Percentiles rank a stretch among this genome's conserved stretches.
Evolutionary conservation across 148 eudicot genomes (phyloP).

Genomic region (Camellia sinensis): DNA sequence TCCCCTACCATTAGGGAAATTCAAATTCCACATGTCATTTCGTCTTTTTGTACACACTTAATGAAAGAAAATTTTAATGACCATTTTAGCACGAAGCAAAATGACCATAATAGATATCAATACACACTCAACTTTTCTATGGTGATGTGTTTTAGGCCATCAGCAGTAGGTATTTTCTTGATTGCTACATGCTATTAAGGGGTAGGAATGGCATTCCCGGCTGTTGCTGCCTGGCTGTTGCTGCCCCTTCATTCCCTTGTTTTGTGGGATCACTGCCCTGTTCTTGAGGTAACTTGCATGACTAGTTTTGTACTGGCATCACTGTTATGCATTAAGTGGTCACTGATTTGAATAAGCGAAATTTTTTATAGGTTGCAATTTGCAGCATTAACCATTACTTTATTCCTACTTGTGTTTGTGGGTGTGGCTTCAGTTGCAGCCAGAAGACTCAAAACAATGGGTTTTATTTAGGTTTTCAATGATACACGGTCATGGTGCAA

Average conservation of each 20-base stretch:
- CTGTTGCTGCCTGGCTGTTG: conserved; percentile 35
- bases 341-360: not conserved
- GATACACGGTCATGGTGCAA: not conserved
- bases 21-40: too few relatives aligned
- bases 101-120: too few relatives aligned
- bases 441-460: not conserved
- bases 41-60: too few relatives aligned
- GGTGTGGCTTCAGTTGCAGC: not conserved
- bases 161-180: conserved; percentile 53
- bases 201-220: conserved; percentile 67
- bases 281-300: conserved; percentile 62
- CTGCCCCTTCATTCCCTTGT: conserved; percentile 2
- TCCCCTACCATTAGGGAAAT: too few relatives aligned
- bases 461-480: not conserved
- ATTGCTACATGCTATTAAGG: conserved; percentile 64
- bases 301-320: not conserved
- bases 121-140: conserved; percentile 5
- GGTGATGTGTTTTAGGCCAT: conserved; percentile 55
- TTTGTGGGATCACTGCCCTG: conserved; percentile 77
- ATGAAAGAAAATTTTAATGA: too few relatives aligned
- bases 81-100: too few relatives aligned
- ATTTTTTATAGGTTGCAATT: not conserved
- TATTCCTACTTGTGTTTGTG: not conserved
- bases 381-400: not conserved
- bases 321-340: not conserved